Evolutionary conservation across 306 rosid species (phyloP).

Genomic region (Glycine latifolia): DNA sequence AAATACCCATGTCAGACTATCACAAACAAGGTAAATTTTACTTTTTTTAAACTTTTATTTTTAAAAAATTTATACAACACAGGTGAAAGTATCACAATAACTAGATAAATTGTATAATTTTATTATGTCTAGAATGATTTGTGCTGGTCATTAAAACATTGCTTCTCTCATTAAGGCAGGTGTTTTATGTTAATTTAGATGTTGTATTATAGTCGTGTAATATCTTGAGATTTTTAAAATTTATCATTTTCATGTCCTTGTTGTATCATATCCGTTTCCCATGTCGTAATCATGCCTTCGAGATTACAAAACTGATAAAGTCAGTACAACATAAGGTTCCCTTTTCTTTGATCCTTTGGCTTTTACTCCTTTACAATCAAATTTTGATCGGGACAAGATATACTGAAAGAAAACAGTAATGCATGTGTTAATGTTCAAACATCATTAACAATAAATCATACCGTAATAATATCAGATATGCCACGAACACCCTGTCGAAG

Average conservation of each 20-base stretch:
- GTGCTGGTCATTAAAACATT: too few species aligned
- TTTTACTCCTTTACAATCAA: constrained; percentile 23
- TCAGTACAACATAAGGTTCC: background rate
- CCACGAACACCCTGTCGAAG: constrained; percentile 95
- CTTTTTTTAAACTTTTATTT: too few species aligned
- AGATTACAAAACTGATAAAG: constrained; percentile 8
- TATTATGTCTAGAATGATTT: background rate
- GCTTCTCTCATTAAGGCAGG: too few species aligned
- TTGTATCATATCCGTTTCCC: background rate
- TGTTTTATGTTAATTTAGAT: too few species aligned
- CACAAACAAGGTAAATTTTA: too few species aligned
- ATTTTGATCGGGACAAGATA: background rate
- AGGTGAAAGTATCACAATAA: background rate
- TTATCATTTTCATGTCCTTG: background rate
- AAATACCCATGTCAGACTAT: too few species aligned
- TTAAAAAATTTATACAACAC: background rate
- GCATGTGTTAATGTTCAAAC: constrained; percentile 11
- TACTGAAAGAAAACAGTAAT: background rate
- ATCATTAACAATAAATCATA: constrained; percentile 45
- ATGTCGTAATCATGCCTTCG: background rate
- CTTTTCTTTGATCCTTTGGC: background rate
- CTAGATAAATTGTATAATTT: background rate
- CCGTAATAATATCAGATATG: constrained; percentile 88
- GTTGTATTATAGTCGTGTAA: background rate
- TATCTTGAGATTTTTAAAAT: background rate